Evolutionary conservation across 2,329 filamentous ascomycete genomes (phyloP).

Genomic region (Sporothrix variecibatus): DNA sequence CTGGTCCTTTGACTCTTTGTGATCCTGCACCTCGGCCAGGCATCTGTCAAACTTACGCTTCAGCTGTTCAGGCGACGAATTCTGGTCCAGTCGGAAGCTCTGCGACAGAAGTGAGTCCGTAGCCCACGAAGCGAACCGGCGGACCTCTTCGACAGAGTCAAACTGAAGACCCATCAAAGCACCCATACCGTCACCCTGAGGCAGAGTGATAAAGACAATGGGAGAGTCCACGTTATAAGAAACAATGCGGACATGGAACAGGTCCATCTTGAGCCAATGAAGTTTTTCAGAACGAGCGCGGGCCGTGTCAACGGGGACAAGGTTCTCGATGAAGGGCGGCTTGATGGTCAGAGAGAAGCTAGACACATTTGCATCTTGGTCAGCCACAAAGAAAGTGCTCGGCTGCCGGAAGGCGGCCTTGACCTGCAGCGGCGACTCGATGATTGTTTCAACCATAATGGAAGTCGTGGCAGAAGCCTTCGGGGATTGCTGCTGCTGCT

Average conservation of each 20-base stretch:
- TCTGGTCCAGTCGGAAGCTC: background rate
- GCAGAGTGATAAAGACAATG: slow-evolving; percentile 2
- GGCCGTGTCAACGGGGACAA: background rate
- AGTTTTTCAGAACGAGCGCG: background rate
- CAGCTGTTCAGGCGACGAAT: background rate
- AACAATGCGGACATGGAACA: slow-evolving; percentile 4
- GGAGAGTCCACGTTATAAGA: background rate
- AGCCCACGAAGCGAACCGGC: slow-evolving; percentile 17
- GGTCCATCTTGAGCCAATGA: slow-evolving; percentile 20
- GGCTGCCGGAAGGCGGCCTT: slow-evolving; percentile 23
- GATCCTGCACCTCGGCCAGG: slow-evolving; percentile 7
- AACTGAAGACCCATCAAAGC: slow-evolving; percentile 25
- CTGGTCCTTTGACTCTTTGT: background rate
- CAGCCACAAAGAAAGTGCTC: background rate
- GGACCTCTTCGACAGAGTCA: background rate
- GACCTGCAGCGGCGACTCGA: slow-evolving; percentile 10
- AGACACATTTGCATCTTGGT: background rate
- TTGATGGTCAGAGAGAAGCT: background rate
- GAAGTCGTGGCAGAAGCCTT: background rate
- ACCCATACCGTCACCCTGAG: background rate
- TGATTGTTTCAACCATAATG: background rate
- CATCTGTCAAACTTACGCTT: slow-evolving; percentile 10
- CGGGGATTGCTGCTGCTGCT: background rate
- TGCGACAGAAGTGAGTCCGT: background rate
- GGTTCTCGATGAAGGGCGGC: background rate